Evolutionary conservation across 2,329 filamentous ascomycete species (phyloP), one percentile per base, ranked within the genome.

Genomic region (Arthrinium phaeospermum): DNA sequence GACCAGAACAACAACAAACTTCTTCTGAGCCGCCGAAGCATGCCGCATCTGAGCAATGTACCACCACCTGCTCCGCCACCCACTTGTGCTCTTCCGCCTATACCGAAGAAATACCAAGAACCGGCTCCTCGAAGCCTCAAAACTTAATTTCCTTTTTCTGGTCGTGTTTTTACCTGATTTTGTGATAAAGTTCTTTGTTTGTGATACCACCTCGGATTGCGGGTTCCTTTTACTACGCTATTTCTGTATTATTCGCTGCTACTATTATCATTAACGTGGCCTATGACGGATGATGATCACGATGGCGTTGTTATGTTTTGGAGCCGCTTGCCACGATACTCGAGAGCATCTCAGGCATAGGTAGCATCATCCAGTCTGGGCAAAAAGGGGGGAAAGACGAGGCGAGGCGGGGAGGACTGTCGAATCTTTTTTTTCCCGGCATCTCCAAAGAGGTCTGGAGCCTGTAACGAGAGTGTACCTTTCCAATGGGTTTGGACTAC

Each of bases 31-130:
- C 73, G 73, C 22, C 70, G 51, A 45, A 75, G 74, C 53, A 75
- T 75, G 74, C 74, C 74, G 19, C 72, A 73, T 16, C 73, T 75
- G 8, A 70, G 37, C n/a, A 71, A 74, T 24, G 74, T 71, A 22
- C 74, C 74, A 41, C 74, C 74, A 7, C 71, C 72, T 14, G 41
- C 70, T 13, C 74, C 74, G 34, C 74, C 74, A 6, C 74, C 74
- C 0, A 75, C 68, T 14, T 70, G 74, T 19, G 74, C 74, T 53
- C 70, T 75, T n/a, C 74, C 74, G 45, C 72, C 74, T 16, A 73
- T 75, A 51, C 73, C 73, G 2, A 72, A 72, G 57, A 75, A 75
- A 49, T 27, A 68, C 49, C 46, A 71, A 53, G 34, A 41, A 12
- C 68, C 47, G 37, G 27, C 45, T n/a, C 24, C 64, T 46, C 44